phyloP scores from a whole-genome alignment of 371 early-diverging fungal species.

The Phascolomyces articulosus region DNA sequence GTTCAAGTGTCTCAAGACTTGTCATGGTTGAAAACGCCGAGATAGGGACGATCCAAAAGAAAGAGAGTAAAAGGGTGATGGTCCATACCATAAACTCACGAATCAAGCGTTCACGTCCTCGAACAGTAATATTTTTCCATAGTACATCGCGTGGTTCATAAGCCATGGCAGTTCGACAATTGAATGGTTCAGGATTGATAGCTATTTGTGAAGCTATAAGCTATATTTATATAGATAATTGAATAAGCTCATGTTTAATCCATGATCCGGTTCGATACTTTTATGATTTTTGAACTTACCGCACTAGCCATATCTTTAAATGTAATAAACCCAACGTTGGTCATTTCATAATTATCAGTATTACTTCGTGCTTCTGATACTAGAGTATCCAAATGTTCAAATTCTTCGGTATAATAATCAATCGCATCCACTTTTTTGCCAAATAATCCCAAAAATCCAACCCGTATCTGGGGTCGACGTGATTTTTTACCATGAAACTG shows the following conservation, averaged over 20 bases:
- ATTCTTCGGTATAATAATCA: constrained; percentile 45
- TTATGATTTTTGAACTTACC: constrained; percentile 23
- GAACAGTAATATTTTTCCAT: constrained; percentile 65
- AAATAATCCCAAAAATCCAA: constrained; percentile 38
- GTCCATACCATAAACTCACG: constrained; percentile 49
- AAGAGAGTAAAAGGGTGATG: constrained; percentile 35
- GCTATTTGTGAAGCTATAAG: constrained; percentile 63
- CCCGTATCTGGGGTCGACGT: constrained; percentile 23
- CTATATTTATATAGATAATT: constrained; percentile 20
- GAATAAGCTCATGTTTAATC: no score
- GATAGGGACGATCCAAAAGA: constrained; percentile 55
- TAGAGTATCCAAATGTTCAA: constrained; percentile 35
- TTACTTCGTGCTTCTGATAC: constrained; percentile 28
- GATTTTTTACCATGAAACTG: constrained; percentile 2
- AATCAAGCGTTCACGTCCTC: constrained; percentile 43
- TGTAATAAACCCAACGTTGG: constrained; percentile 49
- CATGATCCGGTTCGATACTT: no score
- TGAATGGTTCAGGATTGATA: constrained; percentile 65
- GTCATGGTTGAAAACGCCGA: constrained; percentile 49
- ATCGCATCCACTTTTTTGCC: constrained; percentile 48
- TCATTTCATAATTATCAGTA: constrained; percentile 35
- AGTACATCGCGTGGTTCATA: constrained; percentile 78
- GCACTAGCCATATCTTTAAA: constrained; percentile 46
- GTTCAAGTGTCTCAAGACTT: constrained; percentile 39
- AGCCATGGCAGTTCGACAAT: constrained; percentile 66